These are phyloP conservation scores for Metschnikowia borealis DNA, from an alignment of 805 yeast genomes.

Conservation along the genomic window DNA sequence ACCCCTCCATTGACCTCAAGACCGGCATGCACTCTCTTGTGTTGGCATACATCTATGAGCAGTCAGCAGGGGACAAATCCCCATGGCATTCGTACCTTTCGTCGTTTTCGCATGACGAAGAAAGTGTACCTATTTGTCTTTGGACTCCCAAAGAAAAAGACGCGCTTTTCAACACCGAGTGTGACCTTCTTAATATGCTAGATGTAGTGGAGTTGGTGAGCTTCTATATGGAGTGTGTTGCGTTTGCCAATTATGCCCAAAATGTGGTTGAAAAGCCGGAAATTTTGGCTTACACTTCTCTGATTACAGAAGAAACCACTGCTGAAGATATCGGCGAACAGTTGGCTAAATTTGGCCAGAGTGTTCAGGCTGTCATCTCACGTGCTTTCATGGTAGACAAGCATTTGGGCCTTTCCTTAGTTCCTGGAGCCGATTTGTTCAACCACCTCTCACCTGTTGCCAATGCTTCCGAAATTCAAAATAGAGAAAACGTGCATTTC, in stretches of 20 bases:
- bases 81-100: constrained; percentile 75
- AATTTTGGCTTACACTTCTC: constrained; percentile 22
- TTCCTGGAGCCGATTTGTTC: constrained; percentile 89
- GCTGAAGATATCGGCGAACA: constrained; percentile 12
- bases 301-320: not conserved
- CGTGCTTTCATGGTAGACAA: constrained; percentile 80
- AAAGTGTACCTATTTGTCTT: constrained; percentile 54
- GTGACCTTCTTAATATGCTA: constrained; percentile 55
- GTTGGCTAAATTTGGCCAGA: constrained; percentile 50
- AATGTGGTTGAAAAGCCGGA: constrained; percentile 33
- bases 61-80: constrained; percentile 51
- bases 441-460: constrained; percentile 55
- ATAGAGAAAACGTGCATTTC: constrained; percentile 48
- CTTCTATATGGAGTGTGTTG: constrained; percentile 37
- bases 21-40: constrained; percentile 63
- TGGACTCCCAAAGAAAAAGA: constrained; percentile 54
- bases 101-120: constrained; percentile 42
- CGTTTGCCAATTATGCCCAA: constrained; percentile 36
- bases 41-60: constrained; percentile 70
- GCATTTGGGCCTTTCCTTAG: constrained; percentile 69
- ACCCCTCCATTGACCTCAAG: constrained; percentile 31
- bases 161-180: constrained; percentile 57
- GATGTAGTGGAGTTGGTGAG: constrained; percentile 42
- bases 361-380: constrained; percentile 60
- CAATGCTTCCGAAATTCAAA: constrained; percentile 11